Evolutionary conservation across 148 eudicot genomes (phyloP), one percentile per base, ranked within the genome.

Genomic region (Rhododendron mucronatum): DNA sequence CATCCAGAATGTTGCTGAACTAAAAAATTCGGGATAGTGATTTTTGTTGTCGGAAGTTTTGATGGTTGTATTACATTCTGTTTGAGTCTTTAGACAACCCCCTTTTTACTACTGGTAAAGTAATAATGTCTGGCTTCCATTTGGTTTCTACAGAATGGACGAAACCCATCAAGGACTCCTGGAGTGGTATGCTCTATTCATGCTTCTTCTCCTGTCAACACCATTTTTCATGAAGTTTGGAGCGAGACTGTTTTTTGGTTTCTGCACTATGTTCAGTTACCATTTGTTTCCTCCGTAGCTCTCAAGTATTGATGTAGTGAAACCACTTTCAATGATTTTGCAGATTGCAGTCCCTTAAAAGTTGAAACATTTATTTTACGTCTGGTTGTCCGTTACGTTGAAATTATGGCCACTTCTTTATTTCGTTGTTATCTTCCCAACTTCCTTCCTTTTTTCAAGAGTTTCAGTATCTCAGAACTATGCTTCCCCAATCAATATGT

Each of bases 141-240:
- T 81, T 85, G 82, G 63, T 83, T 37, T 85, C 82, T 80, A 71
- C 94, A 93, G 95, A 76, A 84, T 13, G 87, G 74, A 55, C 87
- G 88, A 75, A 82, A 92, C 87, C 90, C 92, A 61, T 94, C 95
- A 82, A 90, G 59, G 80, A 69, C 85, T 88, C 94, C 95, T 23
- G 98, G 91, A 86, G 83, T 95, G 94, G 98, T 95, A 90, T 73
- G 92, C 87, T 78, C 61, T 30, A 16, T 75, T 30, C 80, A 28
- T 50, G 33, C 63, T 84, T 37, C 28, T 55, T 18, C 53, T 81
- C 14, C 26, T 57, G 15, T 53, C 12, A 35, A 53, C 15, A 50
- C 21, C 30, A 9, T 51, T 6, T 30, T 30, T 39, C 12, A 50
- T 48, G 35, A 48, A 3, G 30, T 80, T 50, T 80, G 59, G 82